A percentile compares a stretch with the other conserved stretches of the same genome.
These are phyloP conservation scores for Penicillium coffeae DNA, from an alignment of 495 filamentous ascomycete species.

Conservation along the genomic window DNA sequence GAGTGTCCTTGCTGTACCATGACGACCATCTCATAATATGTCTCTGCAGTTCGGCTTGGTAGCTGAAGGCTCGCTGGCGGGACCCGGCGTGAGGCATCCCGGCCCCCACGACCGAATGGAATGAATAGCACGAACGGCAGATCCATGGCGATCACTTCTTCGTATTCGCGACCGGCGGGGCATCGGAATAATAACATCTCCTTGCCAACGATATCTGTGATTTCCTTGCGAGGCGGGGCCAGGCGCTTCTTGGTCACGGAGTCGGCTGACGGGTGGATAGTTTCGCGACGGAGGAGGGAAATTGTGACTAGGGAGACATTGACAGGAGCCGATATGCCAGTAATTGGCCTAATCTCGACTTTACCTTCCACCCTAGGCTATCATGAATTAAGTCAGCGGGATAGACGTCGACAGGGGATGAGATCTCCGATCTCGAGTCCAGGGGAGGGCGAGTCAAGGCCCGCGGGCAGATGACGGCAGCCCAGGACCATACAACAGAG, in stretches of 20 bases:
- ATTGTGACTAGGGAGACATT: slow-evolving; percentile 91
- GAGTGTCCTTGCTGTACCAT: slow-evolving; percentile 86
- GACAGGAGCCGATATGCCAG: slow-evolving; percentile 82
- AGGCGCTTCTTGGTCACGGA: slow-evolving; percentile 89
- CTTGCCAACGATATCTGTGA: slow-evolving; percentile 88
- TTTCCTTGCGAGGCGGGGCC: slow-evolving; percentile 87
- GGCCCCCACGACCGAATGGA: slow-evolving; percentile 83
- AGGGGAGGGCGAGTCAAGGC: not conserved
- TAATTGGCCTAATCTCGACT: slow-evolving; percentile 88
- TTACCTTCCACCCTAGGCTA: slow-evolving; percentile 96
- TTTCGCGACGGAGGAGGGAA: slow-evolving; percentile 86
- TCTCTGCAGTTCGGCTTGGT: slow-evolving; percentile 87
- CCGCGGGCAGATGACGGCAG: no score
- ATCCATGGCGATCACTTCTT: slow-evolving; percentile 94
- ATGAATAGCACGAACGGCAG: slow-evolving; percentile 96
- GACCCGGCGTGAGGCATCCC: slow-evolving; percentile 82
- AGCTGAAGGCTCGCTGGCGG: slow-evolving; percentile 91
- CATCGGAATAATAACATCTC: slow-evolving; percentile 91
- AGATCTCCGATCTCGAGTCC: no score
- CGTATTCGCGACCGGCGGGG: slow-evolving; percentile 73
- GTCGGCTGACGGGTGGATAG: slow-evolving; percentile 93
- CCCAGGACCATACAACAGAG: no score
- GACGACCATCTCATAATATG: slow-evolving; percentile 93
- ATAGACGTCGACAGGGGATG: no score
- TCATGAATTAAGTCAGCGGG: slow-evolving; percentile 3